These are phyloP conservation scores for Sporothrix brasiliensis DNA, from an alignment of 2,329 filamentous ascomycete species.

Conservation along the genomic window DNA sequence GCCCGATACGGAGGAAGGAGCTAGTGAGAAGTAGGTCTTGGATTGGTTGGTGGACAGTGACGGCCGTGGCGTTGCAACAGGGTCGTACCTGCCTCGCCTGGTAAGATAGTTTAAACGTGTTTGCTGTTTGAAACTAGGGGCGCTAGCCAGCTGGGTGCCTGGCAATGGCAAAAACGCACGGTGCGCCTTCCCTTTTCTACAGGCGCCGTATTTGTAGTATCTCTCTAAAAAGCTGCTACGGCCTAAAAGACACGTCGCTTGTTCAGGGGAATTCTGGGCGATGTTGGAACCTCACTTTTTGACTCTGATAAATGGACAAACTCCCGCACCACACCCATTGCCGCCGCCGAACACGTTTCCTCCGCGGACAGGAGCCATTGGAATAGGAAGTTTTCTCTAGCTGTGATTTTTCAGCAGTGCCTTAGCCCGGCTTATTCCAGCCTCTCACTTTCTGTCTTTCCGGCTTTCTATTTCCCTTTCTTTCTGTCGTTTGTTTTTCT, in stretches of 20 bases:
- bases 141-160: slow-evolving; percentile 25
- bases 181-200: neutral
- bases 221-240: neutral
- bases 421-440: neutral
- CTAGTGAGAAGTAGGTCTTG: neutral
- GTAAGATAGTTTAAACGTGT: slow-evolving; percentile 4
- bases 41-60: neutral
- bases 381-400: neutral
- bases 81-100: slow-evolving; percentile 11
- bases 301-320: slow-evolving; percentile 15
- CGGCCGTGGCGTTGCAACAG: slow-evolving; percentile 11
- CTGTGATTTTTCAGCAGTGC: neutral
- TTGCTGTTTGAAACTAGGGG: slow-evolving; percentile 26
- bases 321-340: neutral
- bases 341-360: slow-evolving; percentile 26
- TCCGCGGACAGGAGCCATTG: slow-evolving; percentile 20
- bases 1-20: slow-evolving; percentile 14
- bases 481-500: slow-evolving; percentile 13
- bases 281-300: slow-evolving; percentile 26
- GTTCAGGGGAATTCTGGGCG: slow-evolving; percentile 19
- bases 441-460: neutral
- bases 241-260: slow-evolving; percentile 35
- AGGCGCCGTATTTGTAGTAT: too few relatives aligned
- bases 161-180: slow-evolving; percentile 15
- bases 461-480: neutral